Base-by-base conservation (phyloP, 2,329 filamentous ascomycete genomes). In the Escovopsis sp. region DNA sequence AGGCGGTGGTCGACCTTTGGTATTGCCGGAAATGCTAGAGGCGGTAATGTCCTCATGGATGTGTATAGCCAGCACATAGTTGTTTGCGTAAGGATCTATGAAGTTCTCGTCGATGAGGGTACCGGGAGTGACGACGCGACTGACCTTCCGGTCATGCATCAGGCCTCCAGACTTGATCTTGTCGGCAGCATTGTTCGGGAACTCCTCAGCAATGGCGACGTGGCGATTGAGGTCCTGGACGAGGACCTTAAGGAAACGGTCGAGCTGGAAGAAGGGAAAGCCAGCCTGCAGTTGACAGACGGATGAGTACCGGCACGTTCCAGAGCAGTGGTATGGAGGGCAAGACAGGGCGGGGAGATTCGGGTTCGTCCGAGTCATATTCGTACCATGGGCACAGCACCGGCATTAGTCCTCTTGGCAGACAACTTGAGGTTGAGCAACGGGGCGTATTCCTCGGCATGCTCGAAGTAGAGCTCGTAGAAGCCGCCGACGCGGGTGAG, bases 31-130 rank as follows among this genome's bases (percentile, higher is more conserved):
- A 12, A 33, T 23, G 9, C 8, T 9, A 32, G 28, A 32, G 11
- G 28, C 8, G 8, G 28, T 3, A 32, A 11, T n/a, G 32, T 36
- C 43, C 38, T 46, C 46, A 42, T 47, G 12, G 26, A 82, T 59
- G 55, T 93, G 76, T 39, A 96, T 73, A 33, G 85, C 81, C 58
- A 96, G 74, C 32, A 96, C 71, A 59, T 89, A 98, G 58, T 95
- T 96, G 62, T 91, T 95, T 53, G 85, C 79, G 57, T 84, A 89
- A 1, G 87, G 85, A 57, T 96, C 85, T 69, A 98, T 87, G 60
- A 96, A 98, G 53, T 87, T 88, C 63, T 98, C 91, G 60, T 98
- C 91, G 50, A 98, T 94, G 42, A 98, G 68, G 2, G 91, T 98
- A 18, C 91, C 91, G 1, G 91, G 87, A 1, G 91, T 96, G 55